Evolutionary conservation across 31 red algal genomes (phyloP).

Genomic region (Bonnemaisonia californica): DNA sequence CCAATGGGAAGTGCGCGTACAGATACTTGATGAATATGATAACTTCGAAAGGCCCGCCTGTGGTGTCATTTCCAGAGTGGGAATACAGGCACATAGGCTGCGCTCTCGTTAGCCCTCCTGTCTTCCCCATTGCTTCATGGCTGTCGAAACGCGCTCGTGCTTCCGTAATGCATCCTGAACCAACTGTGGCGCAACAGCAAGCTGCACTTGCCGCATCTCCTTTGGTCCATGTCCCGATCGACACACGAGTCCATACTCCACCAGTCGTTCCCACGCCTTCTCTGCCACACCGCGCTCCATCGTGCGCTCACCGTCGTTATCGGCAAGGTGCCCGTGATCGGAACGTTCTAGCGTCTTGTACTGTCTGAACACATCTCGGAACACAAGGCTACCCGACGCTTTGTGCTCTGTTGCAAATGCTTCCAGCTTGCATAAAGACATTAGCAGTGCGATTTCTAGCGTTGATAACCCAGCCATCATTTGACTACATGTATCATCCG

Average conservation of each 20-base stretch:
- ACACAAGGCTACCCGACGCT: neutral
- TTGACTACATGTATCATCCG: neutral
- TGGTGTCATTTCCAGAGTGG: too few relatives aligned
- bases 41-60: too few relatives aligned
- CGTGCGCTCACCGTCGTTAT: constrained; percentile 9
- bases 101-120: too few relatives aligned
- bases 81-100: too few relatives aligned
- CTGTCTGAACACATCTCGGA: constrained; percentile 13
- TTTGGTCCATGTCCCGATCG: constrained; percentile 43
- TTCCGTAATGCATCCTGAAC: constrained; percentile 35
- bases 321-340: constrained; percentile 17
- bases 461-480: constrained; percentile 4
- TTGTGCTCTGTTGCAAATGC: neutral
- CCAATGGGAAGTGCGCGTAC: too few relatives aligned
- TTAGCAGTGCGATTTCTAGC: neutral
- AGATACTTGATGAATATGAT: too few relatives aligned
- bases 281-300: constrained; percentile 35
- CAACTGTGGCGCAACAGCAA: constrained; percentile 19
- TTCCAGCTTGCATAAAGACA: neutral
- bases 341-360: constrained; percentile 9
- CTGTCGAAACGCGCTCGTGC: constrained; percentile 21
- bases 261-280: constrained; percentile 46
- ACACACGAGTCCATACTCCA: constrained; percentile 42
- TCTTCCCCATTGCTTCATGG: constrained; percentile 32
- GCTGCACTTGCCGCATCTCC: constrained; percentile 20